Conservation (phyloP, 768 basidiomycete genomes). For the Pholiota conissans region DNA sequence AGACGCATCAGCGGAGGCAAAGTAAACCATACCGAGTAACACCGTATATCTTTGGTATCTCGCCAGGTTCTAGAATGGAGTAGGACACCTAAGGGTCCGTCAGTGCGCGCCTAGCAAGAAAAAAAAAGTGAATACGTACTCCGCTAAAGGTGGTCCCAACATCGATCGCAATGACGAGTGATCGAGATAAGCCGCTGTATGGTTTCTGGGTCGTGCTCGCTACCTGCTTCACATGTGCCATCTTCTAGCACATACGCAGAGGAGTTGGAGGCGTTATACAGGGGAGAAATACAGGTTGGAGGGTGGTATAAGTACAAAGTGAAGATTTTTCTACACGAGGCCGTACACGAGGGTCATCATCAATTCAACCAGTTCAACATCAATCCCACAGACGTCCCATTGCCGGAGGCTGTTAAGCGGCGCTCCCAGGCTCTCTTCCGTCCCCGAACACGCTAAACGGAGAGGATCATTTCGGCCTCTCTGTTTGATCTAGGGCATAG, state of each 20-base stretch:
- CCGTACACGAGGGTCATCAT: slow-evolving; percentile 15
- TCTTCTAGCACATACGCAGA: slow-evolving; percentile 13
- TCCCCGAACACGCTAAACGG: neutral
- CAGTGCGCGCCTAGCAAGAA: slow-evolving; percentile 5
- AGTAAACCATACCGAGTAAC: slow-evolving; percentile 61
- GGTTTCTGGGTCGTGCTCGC: slow-evolving; percentile 67
- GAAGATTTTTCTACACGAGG: slow-evolving; percentile 24
- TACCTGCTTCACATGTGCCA: slow-evolving; percentile 48
- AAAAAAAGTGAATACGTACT: slow-evolving; percentile 33
- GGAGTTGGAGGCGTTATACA: slow-evolving; percentile 2
- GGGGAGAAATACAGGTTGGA: slow-evolving; percentile 14
- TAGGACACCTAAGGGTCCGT: slow-evolving; percentile 56
- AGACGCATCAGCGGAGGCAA: neutral
- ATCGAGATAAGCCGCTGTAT: slow-evolving; percentile 60
- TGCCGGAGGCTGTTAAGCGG: slow-evolving; percentile 1
- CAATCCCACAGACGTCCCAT: slow-evolving; percentile 8
- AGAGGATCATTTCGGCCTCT: neutral
- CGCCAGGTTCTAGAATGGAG: slow-evolving; percentile 78
- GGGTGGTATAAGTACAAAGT: slow-evolving; percentile 19
- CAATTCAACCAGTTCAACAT: neutral
- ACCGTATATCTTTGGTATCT: slow-evolving; percentile 79
- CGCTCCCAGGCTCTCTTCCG: neutral
- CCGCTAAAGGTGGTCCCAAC: slow-evolving; percentile 85
- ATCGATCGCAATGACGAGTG: slow-evolving; percentile 78
- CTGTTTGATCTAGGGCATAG: neutral